Base-by-base conservation (phyloP, 176 grass and related monocot genomes). In the Musa troglodytarum region DNA sequence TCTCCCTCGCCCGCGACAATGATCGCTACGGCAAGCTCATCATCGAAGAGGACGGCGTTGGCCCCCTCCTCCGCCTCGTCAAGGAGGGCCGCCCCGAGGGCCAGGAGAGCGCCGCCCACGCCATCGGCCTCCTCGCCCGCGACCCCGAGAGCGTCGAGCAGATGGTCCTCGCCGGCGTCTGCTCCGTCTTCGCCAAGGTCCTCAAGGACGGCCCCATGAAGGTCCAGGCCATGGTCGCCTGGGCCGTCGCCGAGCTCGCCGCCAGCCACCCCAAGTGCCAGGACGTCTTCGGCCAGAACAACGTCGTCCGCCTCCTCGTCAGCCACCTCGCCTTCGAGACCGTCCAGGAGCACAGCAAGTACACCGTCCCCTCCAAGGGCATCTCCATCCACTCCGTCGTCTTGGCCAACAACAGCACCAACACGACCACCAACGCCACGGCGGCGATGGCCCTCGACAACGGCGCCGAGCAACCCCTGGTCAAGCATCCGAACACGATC, bases 311-410 rank as follows among this genome's bases (percentile, higher is more conserved):
- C 0, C 81, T 96, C 0, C 83, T 96, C 54, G 93, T 96, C 8
- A 87, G 89, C 0, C 92, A 96, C 76, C 81, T 96, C 20, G 92
- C 92, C 11, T 96, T 92, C 75, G 92, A 96, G 81, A 96, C 93
- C 12, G 93, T 96, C 64, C 87, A 96, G 85, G 93, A 96, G 62
- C 93, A 96, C 81, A 90, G 87, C 87, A 96, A 96, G 78, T 96
- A 96, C 65, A 73, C 87, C 16, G 24, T 96, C 63, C 59, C 85
- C 17, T 87, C 89, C 34, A 96, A 96, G 78, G 68, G 20, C 57
- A 19, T 96, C 76, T 96, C 89, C 50, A 86, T 96, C 78, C 92
- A 96, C 22, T 82, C 89, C 2, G 83, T 96, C 26, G 73, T 96
- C 16, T 92, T 96, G 89, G 92, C 87, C 83, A 96, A 96, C 54